Evolutionary conservation across 75 land plant genomes (phyloP).

Genomic region (Sequoiadendron giganteum): DNA sequence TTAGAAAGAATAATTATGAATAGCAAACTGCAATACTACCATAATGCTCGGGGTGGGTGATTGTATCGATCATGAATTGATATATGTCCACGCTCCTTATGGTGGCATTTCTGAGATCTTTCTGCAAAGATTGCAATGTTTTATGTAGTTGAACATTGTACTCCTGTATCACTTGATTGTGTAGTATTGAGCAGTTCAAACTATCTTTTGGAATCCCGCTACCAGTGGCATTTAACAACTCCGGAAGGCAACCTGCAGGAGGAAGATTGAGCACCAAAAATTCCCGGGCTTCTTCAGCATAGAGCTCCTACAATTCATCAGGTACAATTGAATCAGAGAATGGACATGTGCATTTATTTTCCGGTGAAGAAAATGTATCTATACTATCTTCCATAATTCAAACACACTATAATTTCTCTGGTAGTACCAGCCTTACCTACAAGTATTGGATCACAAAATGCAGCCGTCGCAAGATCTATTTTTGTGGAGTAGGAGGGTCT

Average conservation of each 20-base stretch:
- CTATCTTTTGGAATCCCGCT: background rate
- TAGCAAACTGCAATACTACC: background rate
- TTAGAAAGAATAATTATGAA: background rate
- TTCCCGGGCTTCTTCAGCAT: background rate
- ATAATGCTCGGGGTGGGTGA: background rate
- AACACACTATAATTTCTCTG: background rate
- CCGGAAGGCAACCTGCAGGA: background rate
- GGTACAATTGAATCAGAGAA: background rate
- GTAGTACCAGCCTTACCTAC: background rate
- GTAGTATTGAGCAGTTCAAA: background rate
- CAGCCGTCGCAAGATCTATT: no score
- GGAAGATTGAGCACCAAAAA: background rate
- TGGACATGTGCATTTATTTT: background rate
- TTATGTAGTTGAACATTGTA: background rate
- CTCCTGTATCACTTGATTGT: background rate
- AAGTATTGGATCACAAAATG: no score
- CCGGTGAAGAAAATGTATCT: background rate
- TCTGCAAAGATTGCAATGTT: background rate
- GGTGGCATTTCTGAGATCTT: background rate
- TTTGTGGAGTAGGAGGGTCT: no score
- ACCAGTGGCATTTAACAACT: background rate
- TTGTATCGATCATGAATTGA: background rate
- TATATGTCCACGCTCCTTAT: background rate
- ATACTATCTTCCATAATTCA: background rate
- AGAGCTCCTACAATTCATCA: background rate